These are phyloP conservation scores for Chaetomiaceae sp. DNA, from an alignment of 2,329 filamentous ascomycete species.

Conservation along the genomic window DNA sequence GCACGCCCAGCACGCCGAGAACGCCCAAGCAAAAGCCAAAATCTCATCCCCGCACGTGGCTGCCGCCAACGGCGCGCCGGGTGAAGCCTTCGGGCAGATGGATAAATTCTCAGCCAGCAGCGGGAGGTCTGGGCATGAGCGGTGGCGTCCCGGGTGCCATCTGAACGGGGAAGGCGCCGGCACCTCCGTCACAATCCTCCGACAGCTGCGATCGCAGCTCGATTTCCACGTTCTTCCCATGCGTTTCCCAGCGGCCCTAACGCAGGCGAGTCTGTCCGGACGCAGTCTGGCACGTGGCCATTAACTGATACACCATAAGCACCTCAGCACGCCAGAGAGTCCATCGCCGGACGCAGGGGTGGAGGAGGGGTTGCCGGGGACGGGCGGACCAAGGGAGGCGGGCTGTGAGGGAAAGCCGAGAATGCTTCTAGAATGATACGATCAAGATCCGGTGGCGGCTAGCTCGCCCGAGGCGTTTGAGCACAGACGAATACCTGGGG, in stretches of 20 bases:
- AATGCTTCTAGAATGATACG: slow-evolving; percentile 15
- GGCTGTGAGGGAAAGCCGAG: background rate
- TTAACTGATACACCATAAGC: background rate
- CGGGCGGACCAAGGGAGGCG: slow-evolving; percentile 14
- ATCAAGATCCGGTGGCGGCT: background rate
- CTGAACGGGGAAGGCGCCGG: slow-evolving; percentile 10
- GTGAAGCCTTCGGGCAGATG: slow-evolving; percentile 26
- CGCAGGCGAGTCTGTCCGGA: background rate
- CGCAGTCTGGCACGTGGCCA: slow-evolving; percentile 9
- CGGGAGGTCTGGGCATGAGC: slow-evolving; percentile 8
- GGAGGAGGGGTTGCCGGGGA: background rate
- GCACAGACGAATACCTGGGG: background rate
- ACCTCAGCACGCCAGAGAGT: too few species aligned
- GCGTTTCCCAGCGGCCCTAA: background rate
- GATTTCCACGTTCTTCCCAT: too few species aligned
- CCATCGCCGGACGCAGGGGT: background rate
- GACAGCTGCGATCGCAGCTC: slow-evolving; percentile 2
- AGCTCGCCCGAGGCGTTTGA: background rate
- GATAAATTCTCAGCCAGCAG: slow-evolving; percentile 21
- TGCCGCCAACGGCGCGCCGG: slow-evolving; percentile 24
- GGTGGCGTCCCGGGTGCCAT: slow-evolving; percentile 9
- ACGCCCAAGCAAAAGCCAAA: slow-evolving; percentile 11
- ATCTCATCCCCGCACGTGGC: slow-evolving; percentile 26
- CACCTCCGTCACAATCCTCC: slow-evolving; percentile 3
- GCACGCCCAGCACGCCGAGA: slow-evolving; percentile 7